Percentiles rank a stretch among this genome's conserved stretches.
These are phyloP conservation scores for Acorus gramineus DNA, from an alignment of 106 monocot genomes.

Conservation along the genomic window DNA sequence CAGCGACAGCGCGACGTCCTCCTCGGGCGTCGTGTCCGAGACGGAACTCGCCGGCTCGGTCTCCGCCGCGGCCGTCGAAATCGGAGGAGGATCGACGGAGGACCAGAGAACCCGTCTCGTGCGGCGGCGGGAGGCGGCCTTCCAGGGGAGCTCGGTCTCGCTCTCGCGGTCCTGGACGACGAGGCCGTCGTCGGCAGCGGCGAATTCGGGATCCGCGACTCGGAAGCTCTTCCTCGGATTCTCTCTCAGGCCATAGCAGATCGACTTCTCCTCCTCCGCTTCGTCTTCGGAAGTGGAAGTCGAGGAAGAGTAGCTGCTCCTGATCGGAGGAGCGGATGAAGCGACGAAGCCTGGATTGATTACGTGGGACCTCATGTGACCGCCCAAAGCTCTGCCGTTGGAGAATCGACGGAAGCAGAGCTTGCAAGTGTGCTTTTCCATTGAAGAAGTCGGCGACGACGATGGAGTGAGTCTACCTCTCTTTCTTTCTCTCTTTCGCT, in stretches of 20 bases:
- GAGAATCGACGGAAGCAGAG: conserved; percentile 55
- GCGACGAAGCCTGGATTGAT: background rate
- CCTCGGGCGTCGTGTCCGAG: conserved; percentile 45
- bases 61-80: background rate
- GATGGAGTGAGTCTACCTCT: background rate
- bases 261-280: background rate
- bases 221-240: conserved; percentile 61
- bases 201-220: conserved; percentile 45
- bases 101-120: conserved; percentile 24
- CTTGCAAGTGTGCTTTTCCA: conserved; percentile 65
- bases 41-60: conserved; percentile 47
- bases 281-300: conserved; percentile 12
- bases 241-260: conserved; percentile 51
- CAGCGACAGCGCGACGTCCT: conserved; percentile 59
- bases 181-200: background rate
- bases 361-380: conserved; percentile 75
- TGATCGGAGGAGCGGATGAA: no score
- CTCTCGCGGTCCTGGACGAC: conserved; percentile 63
- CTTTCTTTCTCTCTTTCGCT: background rate
- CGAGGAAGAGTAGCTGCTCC: conserved; percentile 18
- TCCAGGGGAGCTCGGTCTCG: conserved; percentile 47
- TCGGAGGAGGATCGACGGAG: no score
- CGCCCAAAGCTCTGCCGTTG: conserved; percentile 57
- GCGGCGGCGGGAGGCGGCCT: conserved; percentile 15
- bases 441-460: background rate